Percentiles rank a stretch among this genome's conserved stretches.
phyloP scores from a whole-genome alignment of 768 basidiomycete species.

The Leccinum barrowsii region DNA sequence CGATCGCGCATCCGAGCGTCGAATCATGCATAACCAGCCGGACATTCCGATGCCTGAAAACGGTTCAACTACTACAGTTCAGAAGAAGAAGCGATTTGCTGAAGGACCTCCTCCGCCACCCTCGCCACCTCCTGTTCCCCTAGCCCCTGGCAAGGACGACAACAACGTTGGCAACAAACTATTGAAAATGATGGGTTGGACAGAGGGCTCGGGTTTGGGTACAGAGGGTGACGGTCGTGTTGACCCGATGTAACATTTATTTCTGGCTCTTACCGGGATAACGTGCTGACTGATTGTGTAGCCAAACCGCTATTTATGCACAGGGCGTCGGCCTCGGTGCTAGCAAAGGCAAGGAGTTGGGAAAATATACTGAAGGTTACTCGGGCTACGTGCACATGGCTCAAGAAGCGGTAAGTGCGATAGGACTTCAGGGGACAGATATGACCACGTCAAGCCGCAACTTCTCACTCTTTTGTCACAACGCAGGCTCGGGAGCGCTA shows the following conservation, averaged over 20 bases:
- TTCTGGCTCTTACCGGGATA: background rate
- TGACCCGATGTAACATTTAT: conserved; percentile 67
- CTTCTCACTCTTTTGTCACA: conserved; percentile 26
- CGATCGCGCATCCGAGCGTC: conserved; percentile 90
- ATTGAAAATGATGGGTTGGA: conserved; percentile 98
- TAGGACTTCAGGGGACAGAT: conserved; percentile 20
- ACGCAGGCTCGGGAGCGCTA: conserved; percentile 36
- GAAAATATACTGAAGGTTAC: conserved; percentile 66
- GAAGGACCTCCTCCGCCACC: conserved; percentile 64
- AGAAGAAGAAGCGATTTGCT: conserved; percentile 40
- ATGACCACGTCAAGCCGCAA: conserved; percentile 14
- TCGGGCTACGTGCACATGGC: conserved; percentile 70
- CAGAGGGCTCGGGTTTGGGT: conserved; percentile 83
- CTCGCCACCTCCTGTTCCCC: conserved; percentile 55
- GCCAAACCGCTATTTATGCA: conserved; percentile 81
- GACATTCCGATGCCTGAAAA: conserved; percentile 70
- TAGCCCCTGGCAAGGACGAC: conserved; percentile 76
- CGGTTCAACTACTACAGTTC: conserved; percentile 21
- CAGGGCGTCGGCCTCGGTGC: conserved; percentile 91
- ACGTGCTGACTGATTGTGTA: conserved; percentile 29
- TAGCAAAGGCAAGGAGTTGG: conserved; percentile 81
- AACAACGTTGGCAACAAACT: conserved; percentile 90
- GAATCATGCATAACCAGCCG: conserved; percentile 89
- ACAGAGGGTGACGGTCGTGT: conserved; percentile 78
- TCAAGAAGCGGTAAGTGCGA: conserved; percentile 58